phyloP scores from a whole-genome alignment of 2,329 filamentous ascomycete genomes.

The Arthrobotrys sinensis region DNA sequence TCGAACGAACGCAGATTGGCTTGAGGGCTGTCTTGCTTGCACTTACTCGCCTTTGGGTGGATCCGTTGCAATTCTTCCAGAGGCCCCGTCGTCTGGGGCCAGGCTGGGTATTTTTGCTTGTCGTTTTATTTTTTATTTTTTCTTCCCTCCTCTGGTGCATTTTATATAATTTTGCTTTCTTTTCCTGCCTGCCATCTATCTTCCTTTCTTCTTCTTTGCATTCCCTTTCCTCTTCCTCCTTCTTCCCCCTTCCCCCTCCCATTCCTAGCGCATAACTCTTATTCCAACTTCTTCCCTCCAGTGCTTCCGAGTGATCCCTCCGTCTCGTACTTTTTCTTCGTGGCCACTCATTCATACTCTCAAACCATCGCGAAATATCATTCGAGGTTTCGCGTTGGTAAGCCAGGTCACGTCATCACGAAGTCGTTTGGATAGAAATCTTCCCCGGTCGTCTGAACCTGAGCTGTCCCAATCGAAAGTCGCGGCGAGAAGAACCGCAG shows the following conservation, averaged over 20 bases:
- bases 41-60: conserved; percentile 57
- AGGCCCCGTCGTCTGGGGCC: conserved; percentile 59
- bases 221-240: conserved; percentile 39
- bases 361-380: conserved; percentile 51
- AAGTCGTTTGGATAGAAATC: conserved; percentile 41
- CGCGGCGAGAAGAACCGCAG: conserved; percentile 54
- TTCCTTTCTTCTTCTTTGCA: conserved; percentile 57
- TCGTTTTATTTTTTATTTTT: conserved; percentile 58
- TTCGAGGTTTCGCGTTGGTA: conserved; percentile 49
- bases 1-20: conserved; percentile 60
- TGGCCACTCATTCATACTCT: conserved; percentile 22
- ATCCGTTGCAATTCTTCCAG: conserved; percentile 59
- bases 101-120: conserved; percentile 61
- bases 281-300: conserved; percentile 50
- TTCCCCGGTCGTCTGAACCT: conserved; percentile 46
- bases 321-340: conserved; percentile 33
- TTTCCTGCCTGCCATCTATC: conserved; percentile 60
- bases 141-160: conserved; percentile 46
- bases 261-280: conserved; percentile 50
- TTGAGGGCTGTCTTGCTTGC: conserved; percentile 47
- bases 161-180: conserved; percentile 62
- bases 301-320: conserved; percentile 26
- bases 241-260: conserved; percentile 46
- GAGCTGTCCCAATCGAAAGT: conserved; percentile 59
- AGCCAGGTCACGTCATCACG: conserved; percentile 59